Evolutionary conservation across 116 monocot species (phyloP), one percentile per base, ranked within the genome.

Genomic region (Posidonia oceanica): DNA sequence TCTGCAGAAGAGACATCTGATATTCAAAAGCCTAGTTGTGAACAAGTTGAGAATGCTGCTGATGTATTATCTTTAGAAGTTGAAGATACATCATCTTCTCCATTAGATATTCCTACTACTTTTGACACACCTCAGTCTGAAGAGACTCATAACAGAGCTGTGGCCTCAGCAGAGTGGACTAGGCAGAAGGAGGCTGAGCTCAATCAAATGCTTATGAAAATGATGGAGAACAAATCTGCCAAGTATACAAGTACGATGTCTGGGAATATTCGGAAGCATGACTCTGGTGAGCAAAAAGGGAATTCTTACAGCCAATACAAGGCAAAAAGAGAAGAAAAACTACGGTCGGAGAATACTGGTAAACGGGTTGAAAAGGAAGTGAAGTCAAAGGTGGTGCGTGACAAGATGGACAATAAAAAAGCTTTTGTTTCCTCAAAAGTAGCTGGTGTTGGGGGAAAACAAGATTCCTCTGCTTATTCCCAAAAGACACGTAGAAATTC

Each of bases 181-280:
- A 82, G 72, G 16, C 85, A 88, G 68, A 90, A 92, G 58, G 98
- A 98, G 72, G 93, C 82, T 36, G 98, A 98, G 69, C 78, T 98
- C 36, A 89, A 97, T 63, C 79, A 91, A 53, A 86, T 88, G 85
- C 59, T 91, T 42, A 79, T 84, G 83, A 90, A 90, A 69, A 84
- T 98, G 80, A 87, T 88, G 90, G 84, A 84, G 40, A 83, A 13
- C 54, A 89, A 86, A 69, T 69, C 85, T 70, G 81, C 73, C 48
- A 91, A 82, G 42, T 76, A 76, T 56, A 51, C 71, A n/a, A 65
- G 73, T 69, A 14, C 58, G 36, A 59, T 20, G 36, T 61, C 69
- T 74, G 54, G 74, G 16, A 39, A 10, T 14, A 59, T 7, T 67
- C 73, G 74, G 18, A 59, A 72, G 36, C 67, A 60, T 48, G 84